These are phyloP conservation scores for Cucurbita moschata DNA, from an alignment of 306 rosid species.

Conservation along the genomic window DNA sequence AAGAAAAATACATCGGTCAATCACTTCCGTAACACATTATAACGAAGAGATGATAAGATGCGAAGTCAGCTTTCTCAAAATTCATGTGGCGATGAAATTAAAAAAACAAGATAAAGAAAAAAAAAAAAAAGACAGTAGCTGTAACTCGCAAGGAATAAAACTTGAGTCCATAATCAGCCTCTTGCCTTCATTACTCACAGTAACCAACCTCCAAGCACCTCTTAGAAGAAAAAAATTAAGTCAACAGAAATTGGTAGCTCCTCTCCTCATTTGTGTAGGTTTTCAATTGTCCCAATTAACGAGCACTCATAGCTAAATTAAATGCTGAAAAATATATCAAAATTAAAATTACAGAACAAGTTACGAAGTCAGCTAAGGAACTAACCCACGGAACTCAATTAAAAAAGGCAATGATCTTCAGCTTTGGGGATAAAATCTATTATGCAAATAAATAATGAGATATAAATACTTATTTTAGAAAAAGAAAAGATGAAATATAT, in stretches of 20 bases:
- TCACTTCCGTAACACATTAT: conserved; percentile 1
- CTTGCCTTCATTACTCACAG: neutral
- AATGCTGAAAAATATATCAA: neutral
- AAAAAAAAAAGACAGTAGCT: neutral
- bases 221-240: neutral
- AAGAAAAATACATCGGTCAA: conserved; percentile 15
- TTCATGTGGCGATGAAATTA: neutral
- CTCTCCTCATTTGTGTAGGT: neutral
- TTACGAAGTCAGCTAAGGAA: neutral
- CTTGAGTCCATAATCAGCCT: neutral
- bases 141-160: neutral
- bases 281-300: neutral
- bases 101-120: too few species aligned
- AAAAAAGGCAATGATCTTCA: neutral
- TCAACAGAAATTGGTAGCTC: neutral
- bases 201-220: neutral
- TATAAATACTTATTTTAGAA: too few species aligned
- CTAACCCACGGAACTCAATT: neutral
- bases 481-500: neutral
- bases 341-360: neutral
- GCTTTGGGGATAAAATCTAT: neutral
- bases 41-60: neutral
- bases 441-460: too few species aligned
- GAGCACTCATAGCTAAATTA: neutral
- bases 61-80: neutral